Evolutionary conservation across 176 grass and related monocot genomes (phyloP), one percentile per base, ranked within the genome.

Genomic region (Ananas comosus): DNA sequence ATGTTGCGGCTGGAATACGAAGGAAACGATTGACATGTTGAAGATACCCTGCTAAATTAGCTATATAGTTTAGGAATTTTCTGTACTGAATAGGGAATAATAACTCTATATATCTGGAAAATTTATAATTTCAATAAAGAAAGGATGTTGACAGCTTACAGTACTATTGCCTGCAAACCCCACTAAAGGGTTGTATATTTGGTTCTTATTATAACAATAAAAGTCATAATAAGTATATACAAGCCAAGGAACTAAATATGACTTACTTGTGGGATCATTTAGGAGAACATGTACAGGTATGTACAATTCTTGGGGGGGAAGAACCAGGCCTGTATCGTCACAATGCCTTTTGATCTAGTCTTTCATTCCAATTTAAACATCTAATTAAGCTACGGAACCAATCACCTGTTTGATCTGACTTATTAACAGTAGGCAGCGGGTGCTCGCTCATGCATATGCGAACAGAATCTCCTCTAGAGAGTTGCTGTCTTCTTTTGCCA

Each of bases 301-400:
- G 11, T 54, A 76, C 54, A 59, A 59, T 59, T 59, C 54, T 18
- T 16, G 54, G 54, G 33, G 33, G 50, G 21, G 1, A 75, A 58
- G 58, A 52, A 19, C n/a, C 54, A 76, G 69, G 23, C 4, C 16
- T 49, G 50, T 47, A 67, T 29, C 10, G 42, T 63, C 75, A 91
- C 51, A 99, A 57, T 22, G 90, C 90, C 70, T 99, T 99, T 81
- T 99, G 90, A 72, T 93, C 95, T 54, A 91, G 29, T 29, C 95
- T 78, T 81, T 99, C 95, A 7, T 99, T 99, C 95, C 95, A 99
- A 74, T 94, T 99, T 63, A 99, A 84, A 72, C 95, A 99, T 66
- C 90, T 71, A 75, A 99, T 82, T 70, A 99, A 64, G 78, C 94
- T 99, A 72, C 71, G 86, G 68, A 99, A 99, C 94, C 94, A 99